Percentiles rank a stretch among this genome's conserved stretches.
Conservation (phyloP, 192 early-diverging fungal genomes). For the Backusella sp. region DNA sequence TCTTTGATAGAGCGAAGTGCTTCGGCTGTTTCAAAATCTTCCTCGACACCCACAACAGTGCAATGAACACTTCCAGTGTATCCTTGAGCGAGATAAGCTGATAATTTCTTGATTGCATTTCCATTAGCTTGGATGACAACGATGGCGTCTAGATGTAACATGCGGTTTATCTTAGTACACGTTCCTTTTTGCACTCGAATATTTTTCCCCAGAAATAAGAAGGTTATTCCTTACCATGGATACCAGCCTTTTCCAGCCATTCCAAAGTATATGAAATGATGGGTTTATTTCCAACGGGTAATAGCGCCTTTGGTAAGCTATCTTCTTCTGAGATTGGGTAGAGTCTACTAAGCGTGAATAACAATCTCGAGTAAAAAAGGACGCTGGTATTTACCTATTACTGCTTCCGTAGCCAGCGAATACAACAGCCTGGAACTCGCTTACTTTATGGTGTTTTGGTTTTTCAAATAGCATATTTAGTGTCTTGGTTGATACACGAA, state of each 20-base stretch:
- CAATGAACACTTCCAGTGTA: slow-evolving; percentile 65
- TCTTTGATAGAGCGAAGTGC: slow-evolving; percentile 76
- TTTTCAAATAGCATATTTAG: slow-evolving; percentile 31
- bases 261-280: slow-evolving; percentile 92
- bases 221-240: slow-evolving; percentile 35
- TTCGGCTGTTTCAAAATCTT: slow-evolving; percentile 79
- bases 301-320: slow-evolving; percentile 88
- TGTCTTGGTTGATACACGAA: background rate
- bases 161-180: background rate
- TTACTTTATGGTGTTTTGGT: slow-evolving; percentile 37
- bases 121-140: slow-evolving; percentile 67
- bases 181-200: background rate
- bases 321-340: slow-evolving; percentile 79
- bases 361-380: background rate
- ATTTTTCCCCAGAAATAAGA: background rate
- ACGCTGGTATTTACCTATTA: slow-evolving; percentile 44
- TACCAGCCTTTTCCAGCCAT: slow-evolving; percentile 89
- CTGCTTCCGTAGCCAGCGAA: slow-evolving; percentile 61
- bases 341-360: slow-evolving; percentile 43
- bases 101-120: slow-evolving; percentile 61
- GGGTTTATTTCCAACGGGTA: slow-evolving; percentile 93
- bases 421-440: slow-evolving; percentile 70
- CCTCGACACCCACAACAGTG: slow-evolving; percentile 62
- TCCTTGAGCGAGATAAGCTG: slow-evolving; percentile 57
- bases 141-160: slow-evolving; percentile 62